phyloP scores from a whole-genome alignment of 2,329 filamentous ascomycete species.

The Cladophialophora yegresii region DNA sequence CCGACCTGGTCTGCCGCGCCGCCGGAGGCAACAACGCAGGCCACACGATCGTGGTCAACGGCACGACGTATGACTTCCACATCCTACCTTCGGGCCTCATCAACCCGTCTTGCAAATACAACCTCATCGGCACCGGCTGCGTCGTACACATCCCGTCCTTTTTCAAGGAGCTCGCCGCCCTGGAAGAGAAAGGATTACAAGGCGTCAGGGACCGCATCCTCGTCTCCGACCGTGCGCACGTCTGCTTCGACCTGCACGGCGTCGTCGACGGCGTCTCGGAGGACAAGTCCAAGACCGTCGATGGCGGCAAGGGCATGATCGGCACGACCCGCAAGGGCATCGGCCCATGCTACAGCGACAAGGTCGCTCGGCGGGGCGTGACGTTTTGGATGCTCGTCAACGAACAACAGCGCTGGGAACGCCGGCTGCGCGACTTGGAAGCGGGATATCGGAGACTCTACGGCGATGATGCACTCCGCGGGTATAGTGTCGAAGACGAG shows the following conservation, averaged over 20 bases:
- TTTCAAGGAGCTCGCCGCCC: constrained; percentile 50
- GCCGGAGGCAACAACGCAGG: constrained; percentile 54
- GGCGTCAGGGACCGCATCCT: constrained; percentile 48
- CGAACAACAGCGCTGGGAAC: constrained; percentile 38
- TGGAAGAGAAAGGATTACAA: constrained; percentile 49
- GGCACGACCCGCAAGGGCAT: constrained; percentile 55
- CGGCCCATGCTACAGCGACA: constrained; percentile 64
- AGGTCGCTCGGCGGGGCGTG: constrained; percentile 61
- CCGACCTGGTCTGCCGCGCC: constrained; percentile 49
- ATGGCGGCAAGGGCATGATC: constrained; percentile 48
- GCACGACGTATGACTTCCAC: constrained; percentile 53
- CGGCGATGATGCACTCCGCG: constrained; percentile 53
- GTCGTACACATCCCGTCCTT: constrained; percentile 53
- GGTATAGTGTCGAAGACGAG: constrained; percentile 63
- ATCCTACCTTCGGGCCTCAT: constrained; percentile 51
- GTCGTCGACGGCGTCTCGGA: constrained; percentile 52
- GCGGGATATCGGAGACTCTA: constrained; percentile 59
- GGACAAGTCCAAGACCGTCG: constrained; percentile 41
- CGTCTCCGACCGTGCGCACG: constrained; percentile 51
- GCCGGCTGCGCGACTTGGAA: constrained; percentile 38
- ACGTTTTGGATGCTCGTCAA: constrained; percentile 54
- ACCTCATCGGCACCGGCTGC: constrained; percentile 51
- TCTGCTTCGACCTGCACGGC: constrained; percentile 50
- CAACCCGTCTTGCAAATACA: constrained; percentile 47
- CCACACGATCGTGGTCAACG: constrained; percentile 52